phyloP scores from a whole-genome alignment of 495 filamentous ascomycete genomes.

The Trichocladium uniseriatum region DNA sequence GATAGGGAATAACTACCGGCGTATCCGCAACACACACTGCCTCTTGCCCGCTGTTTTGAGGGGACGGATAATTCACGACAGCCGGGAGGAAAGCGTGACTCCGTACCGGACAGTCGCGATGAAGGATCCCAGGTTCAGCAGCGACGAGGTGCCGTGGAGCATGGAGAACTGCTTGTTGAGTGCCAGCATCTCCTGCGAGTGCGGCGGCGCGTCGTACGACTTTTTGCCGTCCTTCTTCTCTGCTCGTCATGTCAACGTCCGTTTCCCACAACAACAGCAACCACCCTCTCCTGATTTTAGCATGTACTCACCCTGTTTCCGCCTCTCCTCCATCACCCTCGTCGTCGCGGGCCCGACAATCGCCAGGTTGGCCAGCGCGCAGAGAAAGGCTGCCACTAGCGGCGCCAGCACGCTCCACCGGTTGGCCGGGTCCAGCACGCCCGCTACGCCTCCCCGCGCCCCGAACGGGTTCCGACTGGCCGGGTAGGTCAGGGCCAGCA shows the following conservation, averaged over 20 bases:
- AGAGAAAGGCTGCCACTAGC: conserved; percentile 52
- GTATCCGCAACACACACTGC: not conserved
- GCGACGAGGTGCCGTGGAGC: conserved; percentile 67
- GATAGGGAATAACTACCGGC: not conserved
- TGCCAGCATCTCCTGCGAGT: conserved; percentile 69
- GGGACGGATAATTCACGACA: conserved; percentile 27
- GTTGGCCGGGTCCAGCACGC: conserved; percentile 48
- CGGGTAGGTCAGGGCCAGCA: conserved; percentile 76
- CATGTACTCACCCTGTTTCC: conserved; percentile 57
- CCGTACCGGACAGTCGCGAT: conserved; percentile 66
- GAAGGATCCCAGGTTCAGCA: conserved; percentile 64
- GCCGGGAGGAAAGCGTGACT: conserved; percentile 50
- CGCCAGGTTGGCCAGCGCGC: conserved; percentile 55
- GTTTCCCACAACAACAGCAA: too few relatives aligned
- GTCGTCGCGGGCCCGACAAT: conserved; percentile 64
- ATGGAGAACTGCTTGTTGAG: conserved; percentile 73
- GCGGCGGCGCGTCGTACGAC: conserved; percentile 61
- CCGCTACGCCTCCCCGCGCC: conserved; percentile 36
- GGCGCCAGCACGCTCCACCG: conserved; percentile 53
- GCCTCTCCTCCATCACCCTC: conserved; percentile 61
- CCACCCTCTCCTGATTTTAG: too few relatives aligned
- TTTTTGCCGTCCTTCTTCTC: conserved; percentile 65
- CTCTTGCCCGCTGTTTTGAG: not conserved
- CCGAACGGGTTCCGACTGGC: conserved; percentile 31
- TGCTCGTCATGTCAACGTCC: conserved; percentile 11